phyloP scores from a whole-genome alignment of 1,284 basidiomycete species.

The Puccinia hordei region DNA sequence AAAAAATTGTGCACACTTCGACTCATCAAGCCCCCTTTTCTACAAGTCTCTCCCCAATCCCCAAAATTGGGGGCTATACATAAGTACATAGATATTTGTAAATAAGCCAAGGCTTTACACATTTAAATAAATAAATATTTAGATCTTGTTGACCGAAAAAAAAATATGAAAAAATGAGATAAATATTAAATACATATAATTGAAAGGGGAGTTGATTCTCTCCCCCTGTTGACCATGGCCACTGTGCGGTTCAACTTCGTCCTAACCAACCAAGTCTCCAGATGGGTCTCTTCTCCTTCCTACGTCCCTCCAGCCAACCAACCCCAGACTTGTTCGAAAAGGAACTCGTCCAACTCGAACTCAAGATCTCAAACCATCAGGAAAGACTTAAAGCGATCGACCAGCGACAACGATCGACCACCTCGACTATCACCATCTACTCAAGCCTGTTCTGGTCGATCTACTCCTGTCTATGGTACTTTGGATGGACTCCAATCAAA shows the following conservation, averaged over 20 bases:
- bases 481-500: constrained; percentile 66
- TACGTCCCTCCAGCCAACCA: not conserved
- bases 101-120: too few species aligned
- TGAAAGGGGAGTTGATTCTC: not conserved
- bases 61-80: too few species aligned
- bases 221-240: not conserved
- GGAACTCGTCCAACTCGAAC: constrained; percentile 30
- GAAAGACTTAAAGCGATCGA: constrained; percentile 10
- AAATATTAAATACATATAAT: too few species aligned
- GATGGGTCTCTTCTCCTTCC: constrained; percentile 26
- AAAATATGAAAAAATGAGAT: too few species aligned
- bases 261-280: not conserved
- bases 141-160: too few species aligned
- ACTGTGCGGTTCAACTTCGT: not conserved
- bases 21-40: too few species aligned
- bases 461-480: constrained; percentile 82
- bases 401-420: constrained; percentile 69
- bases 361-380: constrained; percentile 41
- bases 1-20: too few species aligned
- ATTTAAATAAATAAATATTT: too few species aligned
- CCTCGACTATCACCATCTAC: constrained; percentile 78
- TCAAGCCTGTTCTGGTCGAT: constrained; percentile 76
- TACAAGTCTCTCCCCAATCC: too few species aligned
- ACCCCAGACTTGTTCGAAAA: constrained; percentile 37
- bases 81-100: too few species aligned